Evolutionary conservation across 176 grass and related monocot species (phyloP).

Genomic region (Lolium rigidum): DNA sequence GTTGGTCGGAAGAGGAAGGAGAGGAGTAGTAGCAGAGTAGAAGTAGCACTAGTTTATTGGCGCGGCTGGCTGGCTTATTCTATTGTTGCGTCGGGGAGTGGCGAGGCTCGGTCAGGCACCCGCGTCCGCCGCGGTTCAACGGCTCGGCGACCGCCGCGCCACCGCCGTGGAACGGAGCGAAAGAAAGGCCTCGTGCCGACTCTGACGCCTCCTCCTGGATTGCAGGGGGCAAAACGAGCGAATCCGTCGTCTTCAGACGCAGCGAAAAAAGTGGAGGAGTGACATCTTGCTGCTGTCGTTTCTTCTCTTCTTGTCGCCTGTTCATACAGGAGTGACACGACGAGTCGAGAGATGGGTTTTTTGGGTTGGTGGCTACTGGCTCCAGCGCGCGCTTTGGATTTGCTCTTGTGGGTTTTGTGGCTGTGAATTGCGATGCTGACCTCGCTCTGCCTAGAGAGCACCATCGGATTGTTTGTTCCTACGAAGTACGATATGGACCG

Average conservation of each 20-base stretch:
- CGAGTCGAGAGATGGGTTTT: not conserved
- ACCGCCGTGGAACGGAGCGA: not conserved
- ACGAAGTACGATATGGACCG: not conserved
- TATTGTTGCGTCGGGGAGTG: not conserved
- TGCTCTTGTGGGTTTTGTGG: not conserved
- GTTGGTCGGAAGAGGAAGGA: not conserved
- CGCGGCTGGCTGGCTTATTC: not conserved
- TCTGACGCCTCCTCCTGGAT: not conserved
- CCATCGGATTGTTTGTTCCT: not conserved
- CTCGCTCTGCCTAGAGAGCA: not conserved
- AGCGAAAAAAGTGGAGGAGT: not conserved
- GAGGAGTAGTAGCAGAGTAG: not conserved
- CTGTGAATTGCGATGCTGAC: not conserved
- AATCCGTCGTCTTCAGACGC: not conserved
- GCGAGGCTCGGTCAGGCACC: not conserved
- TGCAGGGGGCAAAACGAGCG: not conserved
- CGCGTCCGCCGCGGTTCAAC: conserved; percentile 27
- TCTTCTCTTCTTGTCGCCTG: not conserved
- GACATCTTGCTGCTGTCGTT: not conserved
- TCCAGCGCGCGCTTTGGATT: too few species aligned
- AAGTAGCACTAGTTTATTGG: not conserved
- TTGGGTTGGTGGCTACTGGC: not conserved
- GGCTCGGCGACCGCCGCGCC: conserved; percentile 1
- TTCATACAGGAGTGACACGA: not conserved
- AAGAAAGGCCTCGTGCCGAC: not conserved